phyloP scores from a whole-genome alignment of 2,329 filamentous ascomycete genomes.

The Aspergillus brasiliensis region DNA sequence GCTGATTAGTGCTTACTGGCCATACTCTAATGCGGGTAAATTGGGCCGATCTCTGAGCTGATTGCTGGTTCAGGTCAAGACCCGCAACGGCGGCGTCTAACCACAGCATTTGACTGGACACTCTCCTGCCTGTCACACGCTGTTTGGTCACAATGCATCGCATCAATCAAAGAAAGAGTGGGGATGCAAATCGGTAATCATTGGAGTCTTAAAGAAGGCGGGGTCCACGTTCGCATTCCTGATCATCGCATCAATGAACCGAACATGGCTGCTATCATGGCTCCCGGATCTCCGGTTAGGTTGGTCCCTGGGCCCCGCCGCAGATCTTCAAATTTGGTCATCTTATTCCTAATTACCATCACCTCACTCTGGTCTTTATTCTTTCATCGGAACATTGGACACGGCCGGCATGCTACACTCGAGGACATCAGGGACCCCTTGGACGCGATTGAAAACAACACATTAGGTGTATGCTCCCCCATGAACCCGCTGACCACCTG shows the following conservation, averaged over 20 bases:
- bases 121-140: not conserved
- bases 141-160: not conserved
- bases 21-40: too few species aligned
- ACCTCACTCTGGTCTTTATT: not conserved
- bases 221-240: not conserved
- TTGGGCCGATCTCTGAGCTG: not conserved
- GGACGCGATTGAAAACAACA: not conserved
- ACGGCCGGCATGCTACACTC: not conserved
- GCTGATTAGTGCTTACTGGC: not conserved
- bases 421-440: not conserved
- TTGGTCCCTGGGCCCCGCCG: not conserved
- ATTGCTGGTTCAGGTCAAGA: not conserved
- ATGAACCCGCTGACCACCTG: too few species aligned
- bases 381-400: not conserved
- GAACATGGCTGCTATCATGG: not conserved
- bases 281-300: not conserved
- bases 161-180: not conserved
- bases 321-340: not conserved
- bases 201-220: not conserved
- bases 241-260: not conserved
- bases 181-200: not conserved
- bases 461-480: not conserved
- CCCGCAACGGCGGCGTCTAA: not conserved
- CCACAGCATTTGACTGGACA: not conserved
- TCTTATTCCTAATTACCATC: not conserved